A percentile compares a stretch with the other conserved stretches of the same genome.
phyloP scores from a whole-genome alignment of 192 early-diverging fungal genomes.

The Coemansia sp. region DNA sequence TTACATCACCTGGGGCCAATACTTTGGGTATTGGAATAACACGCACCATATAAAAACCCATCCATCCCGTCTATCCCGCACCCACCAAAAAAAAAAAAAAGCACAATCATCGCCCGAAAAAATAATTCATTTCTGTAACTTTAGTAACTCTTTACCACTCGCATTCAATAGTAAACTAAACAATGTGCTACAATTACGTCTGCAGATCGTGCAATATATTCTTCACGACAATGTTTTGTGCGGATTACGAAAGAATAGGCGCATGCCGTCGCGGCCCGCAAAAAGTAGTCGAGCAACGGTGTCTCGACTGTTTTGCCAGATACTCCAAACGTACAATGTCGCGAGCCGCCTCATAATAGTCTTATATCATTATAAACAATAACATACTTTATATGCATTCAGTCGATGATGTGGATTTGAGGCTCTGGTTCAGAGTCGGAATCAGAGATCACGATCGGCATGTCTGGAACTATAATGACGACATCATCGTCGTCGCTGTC shows the following conservation, averaged over 20 bases:
- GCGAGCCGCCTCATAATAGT: neutral
- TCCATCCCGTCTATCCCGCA: too few species aligned
- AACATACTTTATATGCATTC: too few species aligned
- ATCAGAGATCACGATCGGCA: conserved; percentile 16
- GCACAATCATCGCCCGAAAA: too few species aligned
- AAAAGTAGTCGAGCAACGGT: conserved; percentile 25
- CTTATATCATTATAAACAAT: too few species aligned
- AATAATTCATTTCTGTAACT: too few species aligned
- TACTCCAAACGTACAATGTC: conserved; percentile 28
- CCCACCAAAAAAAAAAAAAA: too few species aligned
- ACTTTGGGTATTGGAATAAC: too few species aligned
- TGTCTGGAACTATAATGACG: neutral
- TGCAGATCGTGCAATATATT: conserved; percentile 36
- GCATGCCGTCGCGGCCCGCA: conserved; percentile 28
- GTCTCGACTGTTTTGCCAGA: conserved; percentile 39
- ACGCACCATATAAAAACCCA: too few species aligned
- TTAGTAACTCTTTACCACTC: too few species aligned
- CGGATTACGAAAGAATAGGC: conserved; percentile 26
- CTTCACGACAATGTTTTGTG: conserved; percentile 46
- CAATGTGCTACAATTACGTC: conserved; percentile 49
- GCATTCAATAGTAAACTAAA: neutral
- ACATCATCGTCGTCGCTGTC: conserved; percentile 12
- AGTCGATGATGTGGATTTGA: neutral
- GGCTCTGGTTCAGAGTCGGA: conserved; percentile 24
- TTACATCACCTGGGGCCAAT: too few species aligned